These are phyloP conservation scores for Sanghuangporus weigelae DNA, from an alignment of 1,284 basidiomycete genomes.

Conservation along the genomic window DNA sequence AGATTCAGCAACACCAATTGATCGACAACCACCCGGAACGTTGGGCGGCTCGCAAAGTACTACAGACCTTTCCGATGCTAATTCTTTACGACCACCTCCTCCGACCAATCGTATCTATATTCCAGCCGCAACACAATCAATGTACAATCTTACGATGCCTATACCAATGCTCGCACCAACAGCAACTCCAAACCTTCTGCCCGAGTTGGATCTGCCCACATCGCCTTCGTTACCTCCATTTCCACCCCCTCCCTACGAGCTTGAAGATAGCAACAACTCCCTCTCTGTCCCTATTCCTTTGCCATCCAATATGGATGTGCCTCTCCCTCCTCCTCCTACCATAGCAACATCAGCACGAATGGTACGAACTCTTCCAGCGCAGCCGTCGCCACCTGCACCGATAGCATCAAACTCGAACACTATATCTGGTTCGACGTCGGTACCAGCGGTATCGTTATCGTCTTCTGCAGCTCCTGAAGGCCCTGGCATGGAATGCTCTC, in stretches of 20 bases:
- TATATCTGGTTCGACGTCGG: background rate
- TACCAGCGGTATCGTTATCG: background rate
- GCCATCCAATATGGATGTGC: background rate
- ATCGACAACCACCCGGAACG: no score
- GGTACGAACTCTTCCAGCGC: background rate
- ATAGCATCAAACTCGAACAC: background rate
- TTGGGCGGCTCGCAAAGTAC: background rate
- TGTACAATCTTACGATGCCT: background rate
- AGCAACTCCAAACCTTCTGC: background rate
- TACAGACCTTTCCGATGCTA: background rate
- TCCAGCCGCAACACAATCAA: background rate
- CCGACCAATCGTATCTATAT: background rate
- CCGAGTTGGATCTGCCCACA: background rate
- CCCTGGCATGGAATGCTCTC: background rate
- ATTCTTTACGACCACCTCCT: background rate
- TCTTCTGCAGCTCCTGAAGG: no score
- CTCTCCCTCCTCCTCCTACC: background rate
- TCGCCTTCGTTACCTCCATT: background rate
- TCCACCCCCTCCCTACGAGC: background rate
- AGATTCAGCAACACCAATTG: no score
- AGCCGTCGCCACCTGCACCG: background rate
- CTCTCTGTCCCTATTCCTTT: background rate
- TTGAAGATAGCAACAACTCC: background rate
- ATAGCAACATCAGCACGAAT: background rate
- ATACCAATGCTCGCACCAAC: background rate